Evolutionary conservation across 2,329 filamentous ascomycete genomes (phyloP).

Genomic region (Phaeosphaeriaceae sp.): DNA sequence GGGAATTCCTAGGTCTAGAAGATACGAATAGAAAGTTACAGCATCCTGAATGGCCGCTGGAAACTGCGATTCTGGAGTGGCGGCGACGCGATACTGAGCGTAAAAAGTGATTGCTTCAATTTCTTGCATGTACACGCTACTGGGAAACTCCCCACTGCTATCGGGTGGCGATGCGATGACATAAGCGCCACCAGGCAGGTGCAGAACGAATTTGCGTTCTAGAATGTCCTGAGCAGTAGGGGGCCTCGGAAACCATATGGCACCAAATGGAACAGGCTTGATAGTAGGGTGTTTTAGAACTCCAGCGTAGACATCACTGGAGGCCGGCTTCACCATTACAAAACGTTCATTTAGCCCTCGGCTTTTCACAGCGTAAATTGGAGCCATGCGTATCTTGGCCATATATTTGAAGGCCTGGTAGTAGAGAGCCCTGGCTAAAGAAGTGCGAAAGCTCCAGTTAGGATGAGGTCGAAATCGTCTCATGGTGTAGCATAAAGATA

Average conservation of each 20-base stretch:
- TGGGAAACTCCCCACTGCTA: background rate
- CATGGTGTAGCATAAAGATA: too few relatives aligned
- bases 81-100: background rate
- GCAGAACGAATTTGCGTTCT: background rate
- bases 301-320: background rate
- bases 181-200: background rate
- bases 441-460: too few relatives aligned
- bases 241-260: background rate
- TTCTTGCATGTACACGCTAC: background rate
- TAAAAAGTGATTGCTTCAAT: background rate
- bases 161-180: background rate
- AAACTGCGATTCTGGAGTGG: background rate
- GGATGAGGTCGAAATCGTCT: too few relatives aligned
- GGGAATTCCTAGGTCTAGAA: background rate
- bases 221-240: background rate
- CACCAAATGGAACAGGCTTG: background rate
- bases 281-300: background rate
- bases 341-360: background rate
- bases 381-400: too few relatives aligned
- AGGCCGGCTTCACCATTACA: background rate
- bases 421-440: too few relatives aligned
- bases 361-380: too few relatives aligned
- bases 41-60: constrained; percentile 2
- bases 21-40: background rate
- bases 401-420: too few relatives aligned